Conservation (phyloP, 345 rosid species). For the Heritiera fomes region DNA sequence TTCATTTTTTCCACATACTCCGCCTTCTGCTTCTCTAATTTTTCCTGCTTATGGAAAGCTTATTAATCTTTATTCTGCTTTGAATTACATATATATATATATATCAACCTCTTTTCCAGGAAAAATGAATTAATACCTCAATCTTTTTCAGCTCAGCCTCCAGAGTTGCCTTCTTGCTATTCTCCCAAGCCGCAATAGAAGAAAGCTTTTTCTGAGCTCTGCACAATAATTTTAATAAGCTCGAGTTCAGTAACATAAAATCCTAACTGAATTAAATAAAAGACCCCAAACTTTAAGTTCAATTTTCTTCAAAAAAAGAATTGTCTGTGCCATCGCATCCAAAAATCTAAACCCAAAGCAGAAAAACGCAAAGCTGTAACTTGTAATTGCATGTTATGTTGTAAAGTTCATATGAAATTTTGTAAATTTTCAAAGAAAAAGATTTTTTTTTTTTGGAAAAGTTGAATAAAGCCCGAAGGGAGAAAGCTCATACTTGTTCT, state of each 20-base stretch:
- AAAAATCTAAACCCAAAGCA: not conserved
- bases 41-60: conserved; percentile 48
- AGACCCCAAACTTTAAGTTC: not conserved
- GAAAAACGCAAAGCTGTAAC: too few relatives aligned
- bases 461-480: not conserved
- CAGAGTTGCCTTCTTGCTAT: conserved; percentile 55
- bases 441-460: not conserved
- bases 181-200: conserved; percentile 62
- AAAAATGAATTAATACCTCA: conserved; percentile 41
- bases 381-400: not conserved
- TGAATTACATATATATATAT: not conserved
- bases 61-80: not conserved
- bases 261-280: not conserved
- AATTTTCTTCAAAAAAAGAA: too few relatives aligned
- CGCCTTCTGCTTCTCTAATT: conserved; percentile 77
- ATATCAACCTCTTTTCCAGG: not conserved
- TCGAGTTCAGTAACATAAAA: not conserved
- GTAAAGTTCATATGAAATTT: not conserved
- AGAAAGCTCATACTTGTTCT: conserved; percentile 60
- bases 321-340: not conserved
- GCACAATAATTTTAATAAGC: conserved; percentile 18
- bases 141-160: conserved; percentile 64
- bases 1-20: conserved; percentile 77
- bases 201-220: conserved; percentile 76
- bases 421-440: not conserved